Percentiles rank a stretch among this genome's conserved stretches.
phyloP scores from a whole-genome alignment of 208 protist genomes.

The Trypanosoma congolense region DNA sequence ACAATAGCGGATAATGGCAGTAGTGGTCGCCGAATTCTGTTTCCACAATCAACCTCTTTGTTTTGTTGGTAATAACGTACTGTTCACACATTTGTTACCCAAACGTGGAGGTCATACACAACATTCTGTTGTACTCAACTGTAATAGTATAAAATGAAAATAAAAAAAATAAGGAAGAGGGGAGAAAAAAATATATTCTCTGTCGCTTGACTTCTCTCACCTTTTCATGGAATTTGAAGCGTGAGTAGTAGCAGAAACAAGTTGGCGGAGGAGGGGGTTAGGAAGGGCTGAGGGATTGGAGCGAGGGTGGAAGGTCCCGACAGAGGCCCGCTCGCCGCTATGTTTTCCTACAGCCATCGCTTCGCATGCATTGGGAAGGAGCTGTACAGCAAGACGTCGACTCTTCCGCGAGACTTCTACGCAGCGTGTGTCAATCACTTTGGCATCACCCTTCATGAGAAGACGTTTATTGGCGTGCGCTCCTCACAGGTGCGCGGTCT shows the following conservation, averaged over 20 bases:
- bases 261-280: not conserved
- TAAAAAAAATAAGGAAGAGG: too few species aligned
- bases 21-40: too few species aligned
- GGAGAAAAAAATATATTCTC: too few species aligned
- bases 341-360: slow-evolving; percentile 31
- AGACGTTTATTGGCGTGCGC: slow-evolving; percentile 78
- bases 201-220: too few species aligned
- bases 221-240: too few species aligned
- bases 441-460: slow-evolving; percentile 56
- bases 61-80: too few species aligned
- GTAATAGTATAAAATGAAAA: too few species aligned
- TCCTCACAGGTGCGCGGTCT: slow-evolving; percentile 80
- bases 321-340: slow-evolving; percentile 2
- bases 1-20: too few species aligned
- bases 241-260: not conserved
- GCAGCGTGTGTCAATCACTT: slow-evolving; percentile 55
- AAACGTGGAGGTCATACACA: too few species aligned
- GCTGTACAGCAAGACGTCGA: slow-evolving; percentile 67
- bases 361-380: slow-evolving; percentile 44
- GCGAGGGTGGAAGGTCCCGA: not conserved
- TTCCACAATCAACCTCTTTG: too few species aligned
- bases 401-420: slow-evolving; percentile 72
- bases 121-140: too few species aligned
- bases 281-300: not conserved
- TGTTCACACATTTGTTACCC: too few species aligned